Conservation (phyloP, 176 grass and related monocot species). For the Oryza nivara region DNA sequence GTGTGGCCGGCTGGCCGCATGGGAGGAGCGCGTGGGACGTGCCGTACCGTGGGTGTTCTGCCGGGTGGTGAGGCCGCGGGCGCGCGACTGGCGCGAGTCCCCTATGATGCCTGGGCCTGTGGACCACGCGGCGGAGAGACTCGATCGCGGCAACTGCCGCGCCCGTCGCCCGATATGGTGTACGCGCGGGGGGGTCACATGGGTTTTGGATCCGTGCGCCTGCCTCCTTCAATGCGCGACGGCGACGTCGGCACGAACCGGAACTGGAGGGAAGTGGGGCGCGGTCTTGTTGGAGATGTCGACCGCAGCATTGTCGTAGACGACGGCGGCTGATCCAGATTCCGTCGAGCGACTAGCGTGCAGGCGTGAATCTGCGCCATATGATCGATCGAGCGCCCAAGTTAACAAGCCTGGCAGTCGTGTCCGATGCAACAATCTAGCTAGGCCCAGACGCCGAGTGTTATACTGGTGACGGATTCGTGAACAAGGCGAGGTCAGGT, state of each 20-base stretch:
- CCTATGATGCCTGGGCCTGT: background rate
- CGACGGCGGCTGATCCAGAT: background rate
- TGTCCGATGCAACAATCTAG: background rate
- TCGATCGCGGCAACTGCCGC: background rate
- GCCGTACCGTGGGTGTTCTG: background rate
- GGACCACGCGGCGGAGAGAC: background rate
- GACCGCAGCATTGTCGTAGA: background rate
- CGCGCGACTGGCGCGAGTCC: background rate
- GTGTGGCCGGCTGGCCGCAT: too few species aligned
- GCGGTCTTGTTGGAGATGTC: background rate
- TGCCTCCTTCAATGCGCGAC: background rate
- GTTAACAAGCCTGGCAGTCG: too few species aligned
- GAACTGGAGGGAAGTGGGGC: background rate
- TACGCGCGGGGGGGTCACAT: background rate
- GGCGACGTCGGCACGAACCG: background rate
- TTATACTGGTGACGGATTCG: too few species aligned
- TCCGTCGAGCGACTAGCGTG: background rate
- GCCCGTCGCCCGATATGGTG: background rate
- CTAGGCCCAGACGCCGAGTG: too few species aligned
- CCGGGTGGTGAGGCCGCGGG: background rate
- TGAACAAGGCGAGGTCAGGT: too few species aligned
- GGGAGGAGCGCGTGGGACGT: too few species aligned
- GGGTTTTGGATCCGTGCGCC: constrained; percentile 2
- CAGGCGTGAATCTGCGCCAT: background rate
- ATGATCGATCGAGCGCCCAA: too few species aligned